Evolutionary conservation across 129 eudicot species (phyloP).

Genomic region (Tanacetum coccineum): DNA sequence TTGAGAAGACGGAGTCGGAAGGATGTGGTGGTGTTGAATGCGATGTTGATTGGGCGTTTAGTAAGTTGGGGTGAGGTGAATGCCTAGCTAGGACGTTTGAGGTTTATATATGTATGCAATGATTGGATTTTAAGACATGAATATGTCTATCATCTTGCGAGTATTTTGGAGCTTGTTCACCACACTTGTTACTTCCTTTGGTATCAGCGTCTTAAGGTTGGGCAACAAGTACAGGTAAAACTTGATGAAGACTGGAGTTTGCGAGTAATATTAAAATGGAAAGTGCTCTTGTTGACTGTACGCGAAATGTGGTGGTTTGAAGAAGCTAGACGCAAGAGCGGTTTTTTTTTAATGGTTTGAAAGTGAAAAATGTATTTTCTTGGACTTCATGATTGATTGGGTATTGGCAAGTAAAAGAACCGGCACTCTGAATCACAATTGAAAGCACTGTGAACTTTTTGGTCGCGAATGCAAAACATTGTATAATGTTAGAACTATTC

Average conservation of each 20-base stretch:
- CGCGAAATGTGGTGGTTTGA: conserved; percentile 65
- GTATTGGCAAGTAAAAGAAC: conserved; percentile 87
- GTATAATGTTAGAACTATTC: conserved; percentile 42
- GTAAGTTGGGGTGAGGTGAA: conserved; percentile 65
- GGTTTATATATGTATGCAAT: conserved; percentile 65
- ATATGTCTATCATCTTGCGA: conserved; percentile 75
- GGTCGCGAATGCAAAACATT: conserved; percentile 43
- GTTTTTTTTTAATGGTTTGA: conserved; percentile 76
- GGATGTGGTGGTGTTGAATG: conserved; percentile 89
- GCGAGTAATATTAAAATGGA: conserved; percentile 62
- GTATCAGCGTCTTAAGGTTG: conserved; percentile 55
- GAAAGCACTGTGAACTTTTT: conserved; percentile 65
- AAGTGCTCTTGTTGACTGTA: conserved; percentile 92
- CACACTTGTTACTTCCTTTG: no score
- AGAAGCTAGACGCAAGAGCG: conserved; percentile 64
- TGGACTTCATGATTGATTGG: conserved; percentile 99
- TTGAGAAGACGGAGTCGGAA: conserved; percentile 49
- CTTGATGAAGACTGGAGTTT: conserved; percentile 50
- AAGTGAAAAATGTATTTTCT: conserved; percentile 60
- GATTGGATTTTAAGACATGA: conserved; percentile 60
- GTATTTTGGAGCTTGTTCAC: conserved; percentile 90
- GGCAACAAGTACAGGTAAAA: conserved; percentile 82
- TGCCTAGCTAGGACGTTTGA: conserved; percentile 62
- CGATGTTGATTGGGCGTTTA: conserved; percentile 99
- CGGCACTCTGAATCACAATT: conserved; percentile 58